Evolutionary conservation across 2,329 filamentous ascomycete species (phyloP).

Genomic region (Colletotrichum nymphaeae): DNA sequence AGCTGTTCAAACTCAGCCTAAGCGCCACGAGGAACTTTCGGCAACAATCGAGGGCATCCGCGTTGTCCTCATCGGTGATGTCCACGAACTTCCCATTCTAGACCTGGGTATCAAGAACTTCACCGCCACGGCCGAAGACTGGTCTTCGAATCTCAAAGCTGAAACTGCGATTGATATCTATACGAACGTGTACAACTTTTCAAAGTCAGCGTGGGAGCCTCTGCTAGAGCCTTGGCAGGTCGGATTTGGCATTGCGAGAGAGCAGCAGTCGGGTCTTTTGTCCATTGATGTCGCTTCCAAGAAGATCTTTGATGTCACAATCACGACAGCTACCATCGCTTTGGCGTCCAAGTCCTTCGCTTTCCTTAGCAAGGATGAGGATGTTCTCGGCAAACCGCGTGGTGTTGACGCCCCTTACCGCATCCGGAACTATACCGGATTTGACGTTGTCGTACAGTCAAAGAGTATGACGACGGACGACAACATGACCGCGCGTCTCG

Average conservation of each 20-base stretch:
- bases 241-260: constrained; percentile 88
- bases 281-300: constrained; percentile 89
- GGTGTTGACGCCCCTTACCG: constrained; percentile 92
- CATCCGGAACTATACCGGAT: constrained; percentile 95
- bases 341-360: constrained; percentile 92
- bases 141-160: constrained; percentile 88
- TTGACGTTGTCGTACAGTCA: constrained; percentile 86
- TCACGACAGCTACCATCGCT: constrained; percentile 94
- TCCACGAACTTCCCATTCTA: constrained; percentile 94
- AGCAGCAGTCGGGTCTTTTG: constrained; percentile 79
- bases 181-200: constrained; percentile 98
- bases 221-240: constrained; percentile 96
- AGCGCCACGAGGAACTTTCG: constrained; percentile 79
- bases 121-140: constrained; percentile 85
- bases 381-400: constrained; percentile 92
- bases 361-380: constrained; percentile 88
- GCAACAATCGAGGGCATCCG: constrained; percentile 88
- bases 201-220: constrained; percentile 98
- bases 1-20: constrained; percentile 38
- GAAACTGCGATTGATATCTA: constrained; percentile 94
- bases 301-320: constrained; percentile 89
- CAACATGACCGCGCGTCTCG: constrained; percentile 79
- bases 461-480: constrained; percentile 76
- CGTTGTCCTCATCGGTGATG: constrained; percentile 92
- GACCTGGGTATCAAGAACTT: constrained; percentile 95